These are phyloP conservation scores for Harringtonia aguacate DNA, from an alignment of 2,329 filamentous ascomycete genomes.

Conservation along the genomic window DNA sequence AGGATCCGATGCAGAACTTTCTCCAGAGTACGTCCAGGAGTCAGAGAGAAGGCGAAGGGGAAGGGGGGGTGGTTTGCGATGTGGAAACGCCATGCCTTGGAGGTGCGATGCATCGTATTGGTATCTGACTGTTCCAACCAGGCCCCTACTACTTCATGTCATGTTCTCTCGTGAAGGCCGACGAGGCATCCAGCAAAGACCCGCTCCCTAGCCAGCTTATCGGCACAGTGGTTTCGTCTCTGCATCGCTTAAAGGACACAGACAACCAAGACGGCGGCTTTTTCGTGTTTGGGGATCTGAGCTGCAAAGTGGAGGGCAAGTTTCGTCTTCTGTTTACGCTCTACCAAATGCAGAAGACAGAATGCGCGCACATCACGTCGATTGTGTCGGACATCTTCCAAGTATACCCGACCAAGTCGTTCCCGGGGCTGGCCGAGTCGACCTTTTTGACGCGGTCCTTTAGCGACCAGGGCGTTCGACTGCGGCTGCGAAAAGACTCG, in stretches of 20 bases:
- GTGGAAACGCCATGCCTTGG: not conserved
- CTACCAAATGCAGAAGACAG: slow-evolving; percentile 51
- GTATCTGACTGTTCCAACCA: slow-evolving; percentile 10
- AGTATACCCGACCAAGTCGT: slow-evolving; percentile 52
- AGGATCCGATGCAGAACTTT: slow-evolving; percentile 35
- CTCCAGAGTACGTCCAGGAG: slow-evolving; percentile 43
- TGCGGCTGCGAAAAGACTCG: slow-evolving; percentile 75
- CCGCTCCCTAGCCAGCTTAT: slow-evolving; percentile 43
- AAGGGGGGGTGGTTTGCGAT: not conserved
- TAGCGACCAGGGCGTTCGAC: slow-evolving; percentile 75
- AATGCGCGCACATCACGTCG: slow-evolving; percentile 23
- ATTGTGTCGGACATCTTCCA: slow-evolving; percentile 58
- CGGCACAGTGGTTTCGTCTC: slow-evolving; percentile 68
- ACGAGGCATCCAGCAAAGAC: slow-evolving; percentile 28
- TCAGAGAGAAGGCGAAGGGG: too few species aligned
- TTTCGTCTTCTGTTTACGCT: slow-evolving; percentile 69
- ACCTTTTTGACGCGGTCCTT: slow-evolving; percentile 73
- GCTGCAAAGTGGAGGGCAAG: slow-evolving; percentile 61
- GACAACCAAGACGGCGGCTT: slow-evolving; percentile 71
- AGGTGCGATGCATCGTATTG: too few species aligned
- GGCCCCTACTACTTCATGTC: slow-evolving; percentile 39
- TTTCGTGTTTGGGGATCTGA: slow-evolving; percentile 86
- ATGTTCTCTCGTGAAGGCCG: slow-evolving; percentile 28
- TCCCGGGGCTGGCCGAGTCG: slow-evolving; percentile 51
- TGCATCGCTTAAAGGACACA: slow-evolving; percentile 71